Conservation (phyloP, 164 flowering plant species). For the Stephania yunnanensis region DNA sequence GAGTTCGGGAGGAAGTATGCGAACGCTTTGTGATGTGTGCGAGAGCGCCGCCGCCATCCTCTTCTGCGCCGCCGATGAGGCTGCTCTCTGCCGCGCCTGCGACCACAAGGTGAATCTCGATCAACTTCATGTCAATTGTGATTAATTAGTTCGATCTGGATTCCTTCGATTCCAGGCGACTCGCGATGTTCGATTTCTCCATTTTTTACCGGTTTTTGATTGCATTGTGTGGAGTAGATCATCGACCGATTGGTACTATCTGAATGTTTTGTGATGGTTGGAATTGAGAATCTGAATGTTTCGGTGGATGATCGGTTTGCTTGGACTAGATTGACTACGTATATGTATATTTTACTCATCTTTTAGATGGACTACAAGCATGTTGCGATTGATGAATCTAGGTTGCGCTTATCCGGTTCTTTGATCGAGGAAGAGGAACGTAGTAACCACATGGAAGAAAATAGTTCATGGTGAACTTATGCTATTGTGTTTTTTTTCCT, state of each 20-base stretch:
- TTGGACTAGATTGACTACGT: not conserved
- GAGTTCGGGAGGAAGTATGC: conserved; percentile 38
- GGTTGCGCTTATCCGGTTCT: not conserved
- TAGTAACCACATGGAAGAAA: not conserved
- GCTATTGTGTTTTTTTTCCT: not conserved
- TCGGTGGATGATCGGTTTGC: not conserved
- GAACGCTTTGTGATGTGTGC: conserved; percentile 74
- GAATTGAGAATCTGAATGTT: not conserved
- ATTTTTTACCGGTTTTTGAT: not conserved
- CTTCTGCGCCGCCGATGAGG: conserved; percentile 86
- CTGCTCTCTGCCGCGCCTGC: conserved; percentile 69
- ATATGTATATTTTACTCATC: not conserved
- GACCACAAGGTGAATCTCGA: conserved; percentile 44
- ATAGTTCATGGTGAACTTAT: not conserved
- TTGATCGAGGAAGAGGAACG: not conserved
- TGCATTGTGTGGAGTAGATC: no score
- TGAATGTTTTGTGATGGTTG: not conserved
- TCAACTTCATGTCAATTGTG: not conserved
- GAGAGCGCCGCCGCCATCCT: conserved; percentile 67
- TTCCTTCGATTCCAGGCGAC: not conserved
- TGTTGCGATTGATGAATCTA: not conserved
- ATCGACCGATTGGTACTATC: not conserved
- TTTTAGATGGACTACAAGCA: not conserved
- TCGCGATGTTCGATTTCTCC: not conserved
- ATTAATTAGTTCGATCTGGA: not conserved